Evolutionary conservation across 176 grass and related monocot genomes (phyloP).

Genomic region (Echinochloa phyllopogon): DNA sequence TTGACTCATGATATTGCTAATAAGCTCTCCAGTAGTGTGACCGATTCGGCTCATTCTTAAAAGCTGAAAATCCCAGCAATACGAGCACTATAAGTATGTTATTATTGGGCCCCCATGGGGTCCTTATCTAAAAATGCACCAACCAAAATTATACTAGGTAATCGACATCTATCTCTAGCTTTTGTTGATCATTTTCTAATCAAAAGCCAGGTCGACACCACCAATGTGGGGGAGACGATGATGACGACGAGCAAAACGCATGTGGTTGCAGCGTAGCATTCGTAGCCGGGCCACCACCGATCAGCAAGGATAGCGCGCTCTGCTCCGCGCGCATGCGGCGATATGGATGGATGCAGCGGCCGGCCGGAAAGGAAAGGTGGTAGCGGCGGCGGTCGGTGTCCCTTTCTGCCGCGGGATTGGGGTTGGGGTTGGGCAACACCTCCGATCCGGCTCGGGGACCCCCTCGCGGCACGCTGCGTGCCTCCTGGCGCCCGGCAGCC

Average conservation of each 20-base stretch:
- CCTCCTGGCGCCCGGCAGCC: conserved; percentile 22
- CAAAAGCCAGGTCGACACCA: neutral
- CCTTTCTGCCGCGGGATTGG: conserved; percentile 20
- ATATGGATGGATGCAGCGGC: neutral
- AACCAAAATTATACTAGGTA: neutral
- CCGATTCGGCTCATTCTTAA: too few species aligned
- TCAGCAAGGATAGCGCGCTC: too few species aligned
- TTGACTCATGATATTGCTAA: too few species aligned
- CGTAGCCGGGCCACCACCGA: too few species aligned
- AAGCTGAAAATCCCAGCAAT: neutral
- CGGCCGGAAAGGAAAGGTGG: neutral
- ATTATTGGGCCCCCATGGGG: neutral
- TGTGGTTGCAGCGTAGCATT: neutral
- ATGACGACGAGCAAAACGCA: neutral
- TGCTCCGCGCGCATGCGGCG: too few species aligned
- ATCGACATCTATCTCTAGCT: neutral
- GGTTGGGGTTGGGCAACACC: conserved; percentile 1
- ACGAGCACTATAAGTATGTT: too few species aligned
- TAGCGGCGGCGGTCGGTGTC: neutral
- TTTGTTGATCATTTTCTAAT: neutral
- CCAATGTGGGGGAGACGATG: too few species aligned
- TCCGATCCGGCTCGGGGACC: conserved; percentile 1
- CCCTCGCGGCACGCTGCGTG: conserved; percentile 26
- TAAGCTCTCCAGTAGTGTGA: too few species aligned
- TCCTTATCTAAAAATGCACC: neutral